Evolutionary conservation across 2,329 filamentous ascomycete species (phyloP).

Genomic region (Aspergillus ochraceoroseus): DNA sequence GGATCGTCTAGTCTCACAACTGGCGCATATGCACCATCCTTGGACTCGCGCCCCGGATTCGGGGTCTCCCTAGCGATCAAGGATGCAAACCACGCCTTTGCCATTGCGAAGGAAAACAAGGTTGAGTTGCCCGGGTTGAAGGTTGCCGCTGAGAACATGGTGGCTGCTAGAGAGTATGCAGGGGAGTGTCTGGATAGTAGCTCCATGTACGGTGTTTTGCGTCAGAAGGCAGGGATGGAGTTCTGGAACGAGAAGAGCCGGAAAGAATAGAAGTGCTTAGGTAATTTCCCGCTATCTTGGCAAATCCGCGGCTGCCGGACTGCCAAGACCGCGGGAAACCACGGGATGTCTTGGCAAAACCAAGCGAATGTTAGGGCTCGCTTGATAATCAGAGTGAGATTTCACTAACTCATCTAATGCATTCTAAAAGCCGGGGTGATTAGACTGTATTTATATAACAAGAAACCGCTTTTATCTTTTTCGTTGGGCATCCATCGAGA

Average conservation of each 20-base stretch:
- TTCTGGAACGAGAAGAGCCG: slow-evolving; percentile 41
- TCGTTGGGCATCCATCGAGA: too few relatives aligned
- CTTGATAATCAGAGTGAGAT: too few relatives aligned
- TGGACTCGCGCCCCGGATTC: slow-evolving; percentile 35
- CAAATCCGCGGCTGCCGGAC: too few relatives aligned
- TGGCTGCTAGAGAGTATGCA: slow-evolving; percentile 33
- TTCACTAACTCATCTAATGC: too few relatives aligned
- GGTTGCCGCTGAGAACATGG: slow-evolving; percentile 36
- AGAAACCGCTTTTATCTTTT: too few relatives aligned
- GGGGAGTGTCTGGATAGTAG: slow-evolving; percentile 39
- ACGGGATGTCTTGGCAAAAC: too few relatives aligned
- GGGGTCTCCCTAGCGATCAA: slow-evolving; percentile 39
- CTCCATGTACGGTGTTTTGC: slow-evolving; percentile 37
- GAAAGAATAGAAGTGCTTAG: slow-evolving; percentile 17
- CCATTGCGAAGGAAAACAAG: slow-evolving; percentile 30
- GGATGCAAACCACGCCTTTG: slow-evolving; percentile 35
- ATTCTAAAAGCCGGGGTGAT: too few relatives aligned
- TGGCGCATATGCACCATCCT: slow-evolving; percentile 40
- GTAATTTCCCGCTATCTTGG: too few relatives aligned
- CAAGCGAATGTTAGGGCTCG: too few relatives aligned
- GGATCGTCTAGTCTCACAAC: slow-evolving; percentile 36
- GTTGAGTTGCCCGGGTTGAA: slow-evolving; percentile 34
- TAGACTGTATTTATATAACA: too few relatives aligned
- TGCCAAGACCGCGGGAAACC: too few relatives aligned
- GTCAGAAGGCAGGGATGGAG: slow-evolving; percentile 35